Evolutionary conservation across 306 rosid genomes (phyloP).

Genomic region (Prunus padus): DNA sequence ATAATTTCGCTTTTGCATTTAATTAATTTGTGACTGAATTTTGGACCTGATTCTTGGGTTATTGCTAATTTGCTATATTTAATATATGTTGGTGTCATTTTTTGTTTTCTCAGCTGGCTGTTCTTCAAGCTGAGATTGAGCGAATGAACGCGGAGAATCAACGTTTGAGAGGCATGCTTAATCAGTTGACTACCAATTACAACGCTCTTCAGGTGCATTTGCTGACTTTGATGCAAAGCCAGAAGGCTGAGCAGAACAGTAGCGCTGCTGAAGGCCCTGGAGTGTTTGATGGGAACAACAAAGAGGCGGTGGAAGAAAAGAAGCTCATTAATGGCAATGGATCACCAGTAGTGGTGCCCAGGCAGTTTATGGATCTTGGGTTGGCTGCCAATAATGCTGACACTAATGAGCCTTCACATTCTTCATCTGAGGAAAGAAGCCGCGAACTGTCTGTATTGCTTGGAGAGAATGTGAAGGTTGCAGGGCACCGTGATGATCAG

Average conservation of each 20-base stretch:
- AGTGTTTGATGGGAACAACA: background rate
- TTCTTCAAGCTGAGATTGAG: slow-evolving; percentile 56
- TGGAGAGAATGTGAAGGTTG: slow-evolving; percentile 26
- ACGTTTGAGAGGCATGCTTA: slow-evolving; percentile 39
- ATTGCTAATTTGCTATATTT: background rate
- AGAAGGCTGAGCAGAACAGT: slow-evolving; percentile 26
- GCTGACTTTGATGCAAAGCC: slow-evolving; percentile 30
- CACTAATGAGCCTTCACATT: slow-evolving; percentile 38
- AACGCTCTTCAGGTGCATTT: slow-evolving; percentile 47
- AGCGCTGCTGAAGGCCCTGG: slow-evolving; percentile 22
- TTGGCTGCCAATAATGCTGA: slow-evolving; percentile 42
- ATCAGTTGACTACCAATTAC: slow-evolving; percentile 41
- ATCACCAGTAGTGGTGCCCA: slow-evolving; percentile 38
- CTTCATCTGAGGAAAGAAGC: slow-evolving; percentile 49
- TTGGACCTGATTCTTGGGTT: background rate
- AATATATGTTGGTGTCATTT: too few relatives aligned
- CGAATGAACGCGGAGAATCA: slow-evolving; percentile 57
- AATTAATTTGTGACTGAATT: background rate
- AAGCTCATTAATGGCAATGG: slow-evolving; percentile 18
- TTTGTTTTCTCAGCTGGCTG: slow-evolving; percentile 39
- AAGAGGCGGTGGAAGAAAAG: slow-evolving; percentile 23
- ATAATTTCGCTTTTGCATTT: background rate
- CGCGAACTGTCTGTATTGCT: slow-evolving; percentile 40
- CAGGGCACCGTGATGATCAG: slow-evolving; percentile 30
- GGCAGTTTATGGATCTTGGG: slow-evolving; percentile 70